Percentiles rank a stretch among this genome's conserved stretches.
Evolutionary conservation across 192 early-diverging fungal genomes (phyloP).

Genomic region (Cetraspora pellucida): DNA sequence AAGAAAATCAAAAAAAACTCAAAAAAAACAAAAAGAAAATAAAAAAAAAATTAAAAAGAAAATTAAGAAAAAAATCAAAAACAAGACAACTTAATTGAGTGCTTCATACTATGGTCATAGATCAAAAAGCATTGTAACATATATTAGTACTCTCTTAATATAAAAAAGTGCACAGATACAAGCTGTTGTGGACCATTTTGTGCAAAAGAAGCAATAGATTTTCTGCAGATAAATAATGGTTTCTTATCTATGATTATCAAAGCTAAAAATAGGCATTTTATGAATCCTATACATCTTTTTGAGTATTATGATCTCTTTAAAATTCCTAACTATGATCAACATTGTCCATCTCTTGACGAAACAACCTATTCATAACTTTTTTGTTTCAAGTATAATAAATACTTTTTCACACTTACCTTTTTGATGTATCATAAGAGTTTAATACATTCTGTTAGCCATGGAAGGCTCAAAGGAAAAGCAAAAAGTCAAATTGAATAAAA

Average conservation of each 20-base stretch:
- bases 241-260: slow-evolving; percentile 1
- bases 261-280: background rate
- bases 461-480: too few species aligned
- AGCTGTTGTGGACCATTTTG: background rate
- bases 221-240: background rate
- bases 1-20: too few species aligned
- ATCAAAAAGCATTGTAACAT: background rate
- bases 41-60: too few species aligned
- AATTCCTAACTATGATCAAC: background rate
- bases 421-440: too few species aligned
- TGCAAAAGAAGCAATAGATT: background rate
- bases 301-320: background rate
- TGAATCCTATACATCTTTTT: background rate
- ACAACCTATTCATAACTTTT: background rate
- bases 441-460: too few species aligned
- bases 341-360: background rate
- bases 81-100: background rate
- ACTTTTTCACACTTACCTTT: background rate
- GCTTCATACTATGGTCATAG: background rate
- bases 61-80: background rate
- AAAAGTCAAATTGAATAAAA: too few species aligned
- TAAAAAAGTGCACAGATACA: background rate
- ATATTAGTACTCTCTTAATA: background rate
- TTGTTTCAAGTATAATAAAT: background rate
- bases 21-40: too few species aligned